Evolutionary conservation across 768 basidiomycete genomes (phyloP), one percentile per base, ranked within the genome.

Genomic region (Xerocomus potaroensis): DNA sequence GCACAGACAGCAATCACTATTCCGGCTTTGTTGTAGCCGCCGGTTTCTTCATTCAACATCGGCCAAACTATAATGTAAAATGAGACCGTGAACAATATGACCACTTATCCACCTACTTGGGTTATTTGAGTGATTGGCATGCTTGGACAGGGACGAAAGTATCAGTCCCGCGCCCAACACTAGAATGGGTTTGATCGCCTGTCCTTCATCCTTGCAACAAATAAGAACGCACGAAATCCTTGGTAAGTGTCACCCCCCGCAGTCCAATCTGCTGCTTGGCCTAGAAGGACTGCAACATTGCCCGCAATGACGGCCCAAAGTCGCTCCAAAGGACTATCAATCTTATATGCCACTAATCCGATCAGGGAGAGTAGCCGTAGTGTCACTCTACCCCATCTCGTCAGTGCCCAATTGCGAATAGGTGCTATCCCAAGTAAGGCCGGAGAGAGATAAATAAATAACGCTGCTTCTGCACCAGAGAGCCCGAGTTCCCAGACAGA

Each of bases 401-500:
- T 73, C 22, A 69, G 62, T 12, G 73, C 71, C 67, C 77, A 77
- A 4, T 64, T 59, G 27, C 71, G 66, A 22, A 84, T 33, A 1
- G 71, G 61, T 1, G 71, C 56, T 33, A 77, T 63, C 0, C 75
- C 69, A 11, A 93, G 73, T 12, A 90, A 59, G 5, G 76, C 51
- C 0, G 90, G 88, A 0, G 91, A 81, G 22, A 94, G 75, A 8
- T 81, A 79, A 8, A 78, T 75, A 8, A 93, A 69, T 3, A 91
- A 67, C 0, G 90, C 78, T 14, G 89, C 72, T 60, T 95, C 92
- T 29, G 84, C 79, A 5, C 92, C 92, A 10, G 87, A 80, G 24
- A 94, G 74, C 22, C 86, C 89, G 15, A 93, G 81, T 60, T 90
- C 78, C 91, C 91, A 93, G 16, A 95, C 81, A 21, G 88, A 91